phyloP scores from a whole-genome alignment of 1,284 basidiomycete species.

The Malassezia globosa region DNA sequence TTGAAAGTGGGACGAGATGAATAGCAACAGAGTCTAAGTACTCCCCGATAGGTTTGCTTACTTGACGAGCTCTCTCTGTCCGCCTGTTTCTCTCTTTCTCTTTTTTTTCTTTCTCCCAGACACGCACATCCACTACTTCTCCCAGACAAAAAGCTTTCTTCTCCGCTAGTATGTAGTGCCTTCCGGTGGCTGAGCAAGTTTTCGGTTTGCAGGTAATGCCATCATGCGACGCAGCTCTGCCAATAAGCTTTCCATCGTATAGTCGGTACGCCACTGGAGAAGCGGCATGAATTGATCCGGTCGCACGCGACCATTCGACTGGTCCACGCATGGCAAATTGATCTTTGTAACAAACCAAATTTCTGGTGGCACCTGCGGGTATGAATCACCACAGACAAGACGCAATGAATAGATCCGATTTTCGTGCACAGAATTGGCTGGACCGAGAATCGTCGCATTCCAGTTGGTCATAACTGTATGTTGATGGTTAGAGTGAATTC shows the following conservation, averaged over 20 bases:
- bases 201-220: constrained; percentile 79
- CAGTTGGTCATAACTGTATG: constrained; percentile 69
- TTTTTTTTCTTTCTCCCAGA: too few species aligned
- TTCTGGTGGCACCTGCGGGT: constrained; percentile 70
- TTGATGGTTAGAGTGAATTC: neutral
- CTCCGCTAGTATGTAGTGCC: constrained; percentile 51
- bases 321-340: constrained; percentile 86
- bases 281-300: constrained; percentile 31
- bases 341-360: constrained; percentile 78
- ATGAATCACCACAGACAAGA: constrained; percentile 70
- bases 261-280: constrained; percentile 38
- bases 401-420: constrained; percentile 94
- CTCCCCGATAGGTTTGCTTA: too few species aligned
- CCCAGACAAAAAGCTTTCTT: too few species aligned
- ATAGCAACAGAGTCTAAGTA: too few species aligned
- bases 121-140: too few species aligned
- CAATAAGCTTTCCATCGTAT: constrained; percentile 43
- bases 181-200: constrained; percentile 86
- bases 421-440: constrained; percentile 85
- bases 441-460: constrained; percentile 98
- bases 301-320: constrained; percentile 54
- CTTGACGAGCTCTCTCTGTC: too few species aligned
- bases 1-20: too few species aligned
- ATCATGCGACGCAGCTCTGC: constrained; percentile 57
- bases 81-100: too few species aligned